A percentile compares a stretch with the other conserved stretches of the same genome.
phyloP scores from a whole-genome alignment of 2,329 filamentous ascomycete genomes.

The Ceratocystis cacaofunesta region DNA sequence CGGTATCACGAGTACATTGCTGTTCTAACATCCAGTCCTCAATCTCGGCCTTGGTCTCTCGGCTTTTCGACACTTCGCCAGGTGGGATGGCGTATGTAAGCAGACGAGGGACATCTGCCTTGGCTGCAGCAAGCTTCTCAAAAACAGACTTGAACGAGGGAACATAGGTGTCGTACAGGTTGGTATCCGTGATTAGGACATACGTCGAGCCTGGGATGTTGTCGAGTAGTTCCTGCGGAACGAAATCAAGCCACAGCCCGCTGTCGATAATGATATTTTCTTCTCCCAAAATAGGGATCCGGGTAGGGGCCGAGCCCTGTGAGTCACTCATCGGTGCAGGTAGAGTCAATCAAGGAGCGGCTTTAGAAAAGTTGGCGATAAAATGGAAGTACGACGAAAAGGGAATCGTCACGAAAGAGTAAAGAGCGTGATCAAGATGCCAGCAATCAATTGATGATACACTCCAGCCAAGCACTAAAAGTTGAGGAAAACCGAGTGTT shows the following conservation, averaged over 20 bases:
- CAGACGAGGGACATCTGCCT: conserved; percentile 43
- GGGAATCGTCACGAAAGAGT: neutral
- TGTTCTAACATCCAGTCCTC: conserved; percentile 94
- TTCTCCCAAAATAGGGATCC: conserved; percentile 64
- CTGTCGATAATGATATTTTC: conserved; percentile 88
- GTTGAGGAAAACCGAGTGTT: neutral
- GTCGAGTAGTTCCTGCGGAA: conserved; percentile 64
- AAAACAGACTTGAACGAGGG: conserved; percentile 48
- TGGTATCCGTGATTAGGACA: conserved; percentile 91
- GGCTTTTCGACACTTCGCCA: conserved; percentile 84
- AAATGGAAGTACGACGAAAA: neutral
- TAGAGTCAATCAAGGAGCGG: neutral
- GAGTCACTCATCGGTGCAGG: conserved; percentile 1
- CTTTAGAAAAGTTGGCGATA: neutral
- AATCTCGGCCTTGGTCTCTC: conserved; percentile 85
- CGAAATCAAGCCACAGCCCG: conserved; percentile 71
- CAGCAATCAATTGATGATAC: neutral
- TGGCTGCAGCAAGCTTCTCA: conserved; percentile 21
- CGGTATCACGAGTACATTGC: conserved; percentile 85
- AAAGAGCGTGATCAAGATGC: neutral
- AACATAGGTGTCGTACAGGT: conserved; percentile 67
- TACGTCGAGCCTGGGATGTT: conserved; percentile 79
- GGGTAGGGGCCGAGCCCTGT: conserved; percentile 8
- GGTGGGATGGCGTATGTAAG: conserved; percentile 78
- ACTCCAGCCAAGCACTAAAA: neutral